Conservation (phyloP, 2,329 filamentous ascomycete genomes). For the Phoma herbarum region DNA sequence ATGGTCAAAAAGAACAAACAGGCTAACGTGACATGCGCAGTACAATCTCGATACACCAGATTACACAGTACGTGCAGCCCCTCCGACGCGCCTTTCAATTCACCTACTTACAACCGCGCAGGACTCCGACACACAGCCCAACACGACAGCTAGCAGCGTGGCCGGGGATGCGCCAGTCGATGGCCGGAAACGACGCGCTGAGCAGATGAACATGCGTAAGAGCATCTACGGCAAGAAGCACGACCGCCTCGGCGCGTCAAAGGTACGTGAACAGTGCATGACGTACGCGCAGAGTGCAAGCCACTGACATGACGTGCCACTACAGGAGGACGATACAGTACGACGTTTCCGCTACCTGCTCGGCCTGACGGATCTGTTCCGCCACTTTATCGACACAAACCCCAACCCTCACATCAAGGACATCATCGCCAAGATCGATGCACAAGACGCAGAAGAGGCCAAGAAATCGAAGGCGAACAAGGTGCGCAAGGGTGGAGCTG, state of each 20-base stretch:
- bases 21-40: constrained; percentile 46
- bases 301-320: constrained; percentile 21
- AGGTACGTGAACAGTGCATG: constrained; percentile 64
- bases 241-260: constrained; percentile 88
- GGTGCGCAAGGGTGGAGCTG: constrained; percentile 83
- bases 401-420: constrained; percentile 94
- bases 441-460: constrained; percentile 81
- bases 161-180: constrained; percentile 76
- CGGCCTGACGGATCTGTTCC: constrained; percentile 94
- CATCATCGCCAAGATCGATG: constrained; percentile 93
- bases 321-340: constrained; percentile 91
- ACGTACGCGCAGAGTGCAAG: constrained; percentile 3
- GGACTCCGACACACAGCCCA: constrained; percentile 73
- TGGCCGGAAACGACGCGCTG: constrained; percentile 84
- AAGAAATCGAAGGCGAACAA: constrained; percentile 75
- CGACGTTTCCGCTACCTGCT: constrained; percentile 93
- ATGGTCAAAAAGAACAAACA: constrained; percentile 13
- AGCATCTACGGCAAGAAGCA: constrained; percentile 96
- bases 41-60: constrained; percentile 68
- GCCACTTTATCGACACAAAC: constrained; percentile 98
- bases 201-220: constrained; percentile 88
- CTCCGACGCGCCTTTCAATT: not conserved
- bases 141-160: constrained; percentile 82
- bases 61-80: constrained; percentile 60
- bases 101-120: constrained; percentile 44